phyloP scores from a whole-genome alignment of 2,329 filamentous ascomycete genomes.

The Exophiala sp. region DNA sequence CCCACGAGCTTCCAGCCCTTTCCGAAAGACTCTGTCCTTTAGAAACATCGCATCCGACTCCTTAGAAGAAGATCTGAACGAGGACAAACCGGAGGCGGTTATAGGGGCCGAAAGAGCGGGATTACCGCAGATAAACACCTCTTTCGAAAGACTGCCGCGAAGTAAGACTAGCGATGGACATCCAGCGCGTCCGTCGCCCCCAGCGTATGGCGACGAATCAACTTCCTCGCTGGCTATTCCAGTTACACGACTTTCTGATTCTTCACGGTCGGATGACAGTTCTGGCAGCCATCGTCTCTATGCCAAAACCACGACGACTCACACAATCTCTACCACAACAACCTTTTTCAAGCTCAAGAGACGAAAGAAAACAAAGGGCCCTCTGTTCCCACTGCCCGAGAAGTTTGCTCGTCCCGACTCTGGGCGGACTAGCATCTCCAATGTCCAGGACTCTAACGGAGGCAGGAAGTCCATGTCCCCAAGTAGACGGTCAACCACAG shows the following conservation, averaged over 20 bases:
- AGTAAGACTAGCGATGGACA: conserved; percentile 33
- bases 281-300: conserved; percentile 63
- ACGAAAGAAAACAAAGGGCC: conserved; percentile 69
- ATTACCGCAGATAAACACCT: conserved; percentile 9
- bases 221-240: conserved; percentile 62
- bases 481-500: conserved; percentile 24
- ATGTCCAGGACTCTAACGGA: conserved; percentile 42
- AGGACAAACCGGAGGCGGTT: conserved; percentile 4
- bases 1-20: conserved; percentile 17
- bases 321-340: conserved; percentile 62
- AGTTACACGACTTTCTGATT: conserved; percentile 70
- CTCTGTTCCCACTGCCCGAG: conserved; percentile 85
- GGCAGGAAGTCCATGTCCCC: conserved; percentile 30
- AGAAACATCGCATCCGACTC: conserved; percentile 30
- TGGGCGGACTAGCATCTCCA: conserved; percentile 34
- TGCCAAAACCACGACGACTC: conserved; percentile 60
- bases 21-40: conserved; percentile 19
- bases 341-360: conserved; percentile 74
- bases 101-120: neutral
- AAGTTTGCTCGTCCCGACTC: conserved; percentile 55
- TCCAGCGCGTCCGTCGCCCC: conserved; percentile 44
- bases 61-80: conserved; percentile 1
- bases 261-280: conserved; percentile 83
- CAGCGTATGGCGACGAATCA: conserved; percentile 60
- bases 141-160: conserved; percentile 20